These are phyloP conservation scores for Capronia epimyces DNA, from an alignment of 2,329 filamentous ascomycete species.

Conservation along the genomic window DNA sequence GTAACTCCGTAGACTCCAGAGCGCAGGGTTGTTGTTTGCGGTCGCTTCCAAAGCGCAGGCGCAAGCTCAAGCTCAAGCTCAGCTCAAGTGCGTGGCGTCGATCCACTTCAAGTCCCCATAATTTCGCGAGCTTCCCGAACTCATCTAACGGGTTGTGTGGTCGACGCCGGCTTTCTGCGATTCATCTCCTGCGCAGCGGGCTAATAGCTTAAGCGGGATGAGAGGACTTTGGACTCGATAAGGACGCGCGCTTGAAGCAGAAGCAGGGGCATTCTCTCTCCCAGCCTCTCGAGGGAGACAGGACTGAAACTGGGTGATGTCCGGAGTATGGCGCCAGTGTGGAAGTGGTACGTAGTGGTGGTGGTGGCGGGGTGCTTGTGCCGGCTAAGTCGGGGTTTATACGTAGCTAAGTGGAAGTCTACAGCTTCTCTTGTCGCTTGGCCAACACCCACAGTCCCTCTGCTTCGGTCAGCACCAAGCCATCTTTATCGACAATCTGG, in stretches of 20 bases:
- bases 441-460: conserved; percentile 28
- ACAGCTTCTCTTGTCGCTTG: conserved; percentile 23
- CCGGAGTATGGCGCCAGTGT: not conserved
- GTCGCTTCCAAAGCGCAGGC: not conserved
- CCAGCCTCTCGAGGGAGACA: no score
- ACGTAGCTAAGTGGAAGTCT: no score
- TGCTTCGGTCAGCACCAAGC: conserved; percentile 26
- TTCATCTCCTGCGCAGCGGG: not conserved
- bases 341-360: no score
- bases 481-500: conserved; percentile 27
- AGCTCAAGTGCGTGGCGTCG: not conserved
- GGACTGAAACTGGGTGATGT: no score
- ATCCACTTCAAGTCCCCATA: not conserved
- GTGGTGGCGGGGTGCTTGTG: not conserved
- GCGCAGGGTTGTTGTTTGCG: no score
- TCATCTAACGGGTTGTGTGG: not conserved
- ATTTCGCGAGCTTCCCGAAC: not conserved
- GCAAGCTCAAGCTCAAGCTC: no score
- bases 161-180: not conserved
- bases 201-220: not conserved
- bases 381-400: not conserved
- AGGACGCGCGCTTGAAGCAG: not conserved
- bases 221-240: not conserved
- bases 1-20: no score
- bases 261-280: no score